Percentiles rank a stretch among this genome's conserved stretches.
phyloP scores from a whole-genome alignment of 2,329 filamentous ascomycete genomes.

The Lachnellula arida region DNA sequence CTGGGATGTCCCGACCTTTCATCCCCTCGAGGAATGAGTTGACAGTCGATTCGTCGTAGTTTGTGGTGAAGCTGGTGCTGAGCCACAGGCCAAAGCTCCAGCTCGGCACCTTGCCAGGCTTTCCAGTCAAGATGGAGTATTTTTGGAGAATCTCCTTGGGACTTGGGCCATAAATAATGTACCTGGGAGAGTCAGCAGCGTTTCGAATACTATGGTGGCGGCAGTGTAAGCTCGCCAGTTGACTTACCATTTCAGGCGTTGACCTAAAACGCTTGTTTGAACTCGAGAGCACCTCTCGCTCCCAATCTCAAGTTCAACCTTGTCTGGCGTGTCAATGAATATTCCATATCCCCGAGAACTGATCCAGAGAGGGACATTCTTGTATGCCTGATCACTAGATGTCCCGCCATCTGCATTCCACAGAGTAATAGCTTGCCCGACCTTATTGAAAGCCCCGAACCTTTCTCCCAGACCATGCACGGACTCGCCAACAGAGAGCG shows the following conservation, averaged over 20 bases:
- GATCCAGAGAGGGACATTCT: conserved; percentile 66
- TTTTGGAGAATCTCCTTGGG: conserved; percentile 67
- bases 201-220: too few relatives aligned
- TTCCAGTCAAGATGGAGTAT: conserved; percentile 65
- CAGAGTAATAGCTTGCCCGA: conserved; percentile 64
- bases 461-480: conserved; percentile 72
- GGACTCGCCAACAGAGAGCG: conserved; percentile 55
- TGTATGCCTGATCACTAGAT: conserved; percentile 66
- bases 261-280: conserved; percentile 64
- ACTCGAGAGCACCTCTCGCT: conserved; percentile 68
- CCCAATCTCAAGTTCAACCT: conserved; percentile 67
- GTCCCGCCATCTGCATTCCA: conserved; percentile 63
- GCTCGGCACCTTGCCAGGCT: conserved; percentile 58
- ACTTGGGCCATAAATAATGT: conserved; percentile 65
- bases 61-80: conserved; percentile 63
- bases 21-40: conserved; percentile 55
- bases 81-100: conserved; percentile 78
- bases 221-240: too few relatives aligned
- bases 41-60: conserved; percentile 55
- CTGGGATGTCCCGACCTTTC: conserved; percentile 49
- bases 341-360: conserved; percentile 71
- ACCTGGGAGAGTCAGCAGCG: conserved; percentile 33
- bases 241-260: conserved; percentile 59
- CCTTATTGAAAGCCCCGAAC: conserved; percentile 72
- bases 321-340: conserved; percentile 67